phyloP scores from a whole-genome alignment of 257 asterid genomes.

The Buddleja alternifolia region DNA sequence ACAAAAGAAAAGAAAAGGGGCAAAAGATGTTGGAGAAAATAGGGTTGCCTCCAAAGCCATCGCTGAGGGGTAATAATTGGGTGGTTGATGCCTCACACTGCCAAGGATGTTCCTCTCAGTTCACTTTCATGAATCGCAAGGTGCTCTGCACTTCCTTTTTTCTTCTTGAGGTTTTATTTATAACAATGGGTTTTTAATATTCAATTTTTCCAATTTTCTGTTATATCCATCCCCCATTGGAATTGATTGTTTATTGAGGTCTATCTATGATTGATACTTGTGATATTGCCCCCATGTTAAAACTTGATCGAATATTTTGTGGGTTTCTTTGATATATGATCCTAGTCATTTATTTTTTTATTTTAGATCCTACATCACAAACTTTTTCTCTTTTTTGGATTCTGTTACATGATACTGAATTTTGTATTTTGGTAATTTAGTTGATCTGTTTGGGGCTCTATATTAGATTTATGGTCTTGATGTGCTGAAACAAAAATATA shows the following conservation, averaged over 20 bases:
- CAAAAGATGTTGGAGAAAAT: conserved; percentile 86
- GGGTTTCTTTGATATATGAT: background rate
- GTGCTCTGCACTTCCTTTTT: conserved; percentile 32
- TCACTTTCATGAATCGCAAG: conserved; percentile 98
- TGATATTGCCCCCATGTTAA: too few species aligned
- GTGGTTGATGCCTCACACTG: conserved; percentile 94
- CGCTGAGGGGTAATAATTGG: conserved; percentile 84
- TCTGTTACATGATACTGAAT: too few species aligned
- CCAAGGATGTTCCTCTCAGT: conserved; percentile 95
- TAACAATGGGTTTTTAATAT: background rate
- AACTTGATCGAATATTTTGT: too few species aligned
- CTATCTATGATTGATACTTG: too few species aligned
- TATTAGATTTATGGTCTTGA: background rate
- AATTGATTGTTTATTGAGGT: too few species aligned
- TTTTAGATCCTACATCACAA: too few species aligned
- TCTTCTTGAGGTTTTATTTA: conserved; percentile 6
- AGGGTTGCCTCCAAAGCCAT: conserved; percentile 92
- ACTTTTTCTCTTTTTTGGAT: too few species aligned
- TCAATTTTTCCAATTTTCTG: conserved; percentile 19
- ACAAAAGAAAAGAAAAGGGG: conserved; percentile 5
- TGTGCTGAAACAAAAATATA: conserved; percentile 8
- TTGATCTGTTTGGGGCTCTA: too few species aligned
- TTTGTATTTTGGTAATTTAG: too few species aligned
- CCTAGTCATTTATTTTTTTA: too few species aligned
- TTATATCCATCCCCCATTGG: too few species aligned